Percentiles rank a stretch among this genome's conserved stretches.
phyloP scores from a whole-genome alignment of 768 basidiomycete genomes.

The Cystofilobasidium ferigula region DNA sequence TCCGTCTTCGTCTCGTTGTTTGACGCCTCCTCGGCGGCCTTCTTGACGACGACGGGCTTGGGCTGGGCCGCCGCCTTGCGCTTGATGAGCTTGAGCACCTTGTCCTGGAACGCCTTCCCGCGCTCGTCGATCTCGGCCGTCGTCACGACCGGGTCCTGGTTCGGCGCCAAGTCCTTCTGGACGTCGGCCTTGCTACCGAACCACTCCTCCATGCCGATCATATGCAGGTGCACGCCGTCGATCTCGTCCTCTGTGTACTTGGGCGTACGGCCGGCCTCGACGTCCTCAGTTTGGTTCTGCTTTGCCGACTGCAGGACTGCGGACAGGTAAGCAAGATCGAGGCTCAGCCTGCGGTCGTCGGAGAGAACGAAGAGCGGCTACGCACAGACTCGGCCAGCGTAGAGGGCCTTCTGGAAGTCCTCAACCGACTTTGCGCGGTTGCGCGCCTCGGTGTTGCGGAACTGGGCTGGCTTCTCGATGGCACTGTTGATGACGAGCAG shows the following conservation, averaged over 20 bases:
- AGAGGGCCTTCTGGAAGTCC: slow-evolving; percentile 67
- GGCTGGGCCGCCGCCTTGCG: slow-evolving; percentile 25
- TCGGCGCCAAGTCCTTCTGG: slow-evolving; percentile 60
- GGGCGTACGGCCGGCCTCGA: slow-evolving; percentile 36
- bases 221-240: slow-evolving; percentile 58
- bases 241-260: slow-evolving; percentile 85
- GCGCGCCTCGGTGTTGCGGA: slow-evolving; percentile 79
- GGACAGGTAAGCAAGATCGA: background rate
- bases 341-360: background rate
- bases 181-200: slow-evolving; percentile 66
- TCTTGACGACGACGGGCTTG: slow-evolving; percentile 22
- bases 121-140: slow-evolving; percentile 74
- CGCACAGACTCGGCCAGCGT: slow-evolving; percentile 44
- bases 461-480: slow-evolving; percentile 68
- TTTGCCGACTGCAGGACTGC: slow-evolving; percentile 62
- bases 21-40: slow-evolving; percentile 15
- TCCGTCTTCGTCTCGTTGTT: background rate
- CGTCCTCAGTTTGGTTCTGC: slow-evolving; percentile 59
- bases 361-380: slow-evolving; percentile 1
- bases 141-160: slow-evolving; percentile 76
- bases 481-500: slow-evolving; percentile 42
- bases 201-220: slow-evolving; percentile 76
- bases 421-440: slow-evolving; percentile 73
- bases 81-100: slow-evolving; percentile 36
- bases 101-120: slow-evolving; percentile 66